Evolutionary conservation across 495 filamentous ascomycete genomes (phyloP), one percentile per base, ranked within the genome.

Genomic region (Penicillium roqueforti): DNA sequence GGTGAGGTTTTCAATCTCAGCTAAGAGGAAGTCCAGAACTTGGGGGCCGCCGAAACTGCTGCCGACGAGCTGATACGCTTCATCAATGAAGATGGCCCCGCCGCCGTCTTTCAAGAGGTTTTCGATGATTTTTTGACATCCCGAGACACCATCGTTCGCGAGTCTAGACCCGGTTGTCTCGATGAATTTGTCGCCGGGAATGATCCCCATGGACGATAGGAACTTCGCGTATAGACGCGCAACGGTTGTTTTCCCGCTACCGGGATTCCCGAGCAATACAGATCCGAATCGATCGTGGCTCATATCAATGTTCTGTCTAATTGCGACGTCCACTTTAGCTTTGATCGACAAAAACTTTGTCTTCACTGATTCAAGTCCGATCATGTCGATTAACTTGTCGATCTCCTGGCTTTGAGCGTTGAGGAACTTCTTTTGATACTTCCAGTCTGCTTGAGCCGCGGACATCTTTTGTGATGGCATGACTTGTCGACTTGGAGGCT

Each of bases 171-270:
- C 89, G 0, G 88, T 86, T 0, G 81, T 87, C 56, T 92, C 88
- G 1, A 81, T 62, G 39, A 92, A 82, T 13, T 46, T 19, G 34
- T 50, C 54, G 0, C 79, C 76, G 0, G 81, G 69, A 19, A 89
- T 70, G 6, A 81, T 78, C 0, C 82, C 82, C 0, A 89, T 69
- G 0, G 83, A 75, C 0, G 79, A 70, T 3, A 92, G 65, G 51
- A 91, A 85, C 39, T 82, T 78, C 6, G 83, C 87, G 54, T 92
- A 95, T 0, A 88, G 66, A 6, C 87, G 77, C n/a, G 88, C 88
- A 13, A 92, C 83, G 0, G 88, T 92, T 0, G 89, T 92, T 73
- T 92, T 95, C 1, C 88, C 88, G 47, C 87, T 92, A 8, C 89
- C 89, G 0, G 89, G 89, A 67, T 92, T 95, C 1, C 89, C 89